These are phyloP conservation scores for Blastomyces percursus DNA, from an alignment of 2,329 filamentous ascomycete genomes.

Conservation along the genomic window DNA sequence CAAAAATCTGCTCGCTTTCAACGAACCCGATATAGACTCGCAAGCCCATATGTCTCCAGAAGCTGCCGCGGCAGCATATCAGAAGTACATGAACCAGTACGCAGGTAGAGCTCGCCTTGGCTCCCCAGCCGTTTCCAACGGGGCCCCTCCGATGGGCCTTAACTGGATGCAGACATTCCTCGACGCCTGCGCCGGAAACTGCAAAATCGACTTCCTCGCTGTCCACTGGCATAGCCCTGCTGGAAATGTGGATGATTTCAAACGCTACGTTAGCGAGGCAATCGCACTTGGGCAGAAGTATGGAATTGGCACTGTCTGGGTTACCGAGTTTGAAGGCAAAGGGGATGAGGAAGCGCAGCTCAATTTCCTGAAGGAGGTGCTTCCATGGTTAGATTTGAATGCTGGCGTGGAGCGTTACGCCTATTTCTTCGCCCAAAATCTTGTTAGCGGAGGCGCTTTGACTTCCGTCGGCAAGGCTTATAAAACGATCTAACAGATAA, in stretches of 20 bases:
- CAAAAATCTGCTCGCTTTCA: slow-evolving; percentile 35
- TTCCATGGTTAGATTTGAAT: slow-evolving; percentile 31
- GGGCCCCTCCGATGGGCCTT: slow-evolving; percentile 26
- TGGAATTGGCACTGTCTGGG: slow-evolving; percentile 33
- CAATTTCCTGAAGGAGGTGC: slow-evolving; percentile 29
- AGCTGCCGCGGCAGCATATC: slow-evolving; percentile 29
- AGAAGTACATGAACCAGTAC: slow-evolving; percentile 30
- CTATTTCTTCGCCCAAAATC: slow-evolving; percentile 26
- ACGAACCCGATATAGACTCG: slow-evolving; percentile 34
- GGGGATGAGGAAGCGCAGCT: slow-evolving; percentile 18
- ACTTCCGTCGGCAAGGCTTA: slow-evolving; percentile 24
- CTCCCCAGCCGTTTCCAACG: slow-evolving; percentile 34
- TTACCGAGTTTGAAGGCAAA: slow-evolving; percentile 36
- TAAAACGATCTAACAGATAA: slow-evolving; percentile 6
- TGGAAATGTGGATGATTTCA: slow-evolving; percentile 25
- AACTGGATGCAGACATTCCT: slow-evolving; percentile 34
- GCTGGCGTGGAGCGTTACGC: slow-evolving; percentile 32
- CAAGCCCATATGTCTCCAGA: slow-evolving; percentile 31
- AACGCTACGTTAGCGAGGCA: slow-evolving; percentile 28
- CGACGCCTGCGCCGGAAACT: slow-evolving; percentile 26
- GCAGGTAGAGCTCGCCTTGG: slow-evolving; percentile 30
- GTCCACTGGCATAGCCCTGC: slow-evolving; percentile 37
- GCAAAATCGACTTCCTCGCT: slow-evolving; percentile 31
- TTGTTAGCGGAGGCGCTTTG: slow-evolving; percentile 10
- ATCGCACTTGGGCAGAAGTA: slow-evolving; percentile 25